A percentile compares a stretch with the other conserved stretches of the same genome.
These are phyloP conservation scores for Holtermannia corniformis DNA, from an alignment of 768 basidiomycete species.

Conservation along the genomic window DNA sequence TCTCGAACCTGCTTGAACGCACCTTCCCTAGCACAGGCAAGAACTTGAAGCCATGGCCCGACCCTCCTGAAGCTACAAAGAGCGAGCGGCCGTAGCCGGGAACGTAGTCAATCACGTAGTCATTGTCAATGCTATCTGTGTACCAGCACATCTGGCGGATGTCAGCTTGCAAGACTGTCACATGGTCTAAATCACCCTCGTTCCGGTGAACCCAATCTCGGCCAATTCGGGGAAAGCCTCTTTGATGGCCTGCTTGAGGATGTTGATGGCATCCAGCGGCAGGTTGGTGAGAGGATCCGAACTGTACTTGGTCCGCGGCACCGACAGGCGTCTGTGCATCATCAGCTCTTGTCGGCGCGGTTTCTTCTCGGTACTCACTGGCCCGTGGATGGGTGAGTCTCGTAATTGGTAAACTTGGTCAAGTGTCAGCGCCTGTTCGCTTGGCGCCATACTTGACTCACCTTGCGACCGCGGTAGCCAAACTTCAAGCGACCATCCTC, in stretches of 20 bases:
- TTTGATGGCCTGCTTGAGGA: slow-evolving; percentile 13
- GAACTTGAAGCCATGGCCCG: slow-evolving; percentile 24
- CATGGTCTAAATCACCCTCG: slow-evolving; percentile 1
- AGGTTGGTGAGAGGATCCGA: slow-evolving; percentile 12
- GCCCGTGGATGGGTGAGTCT: slow-evolving; percentile 16
- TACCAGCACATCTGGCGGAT: slow-evolving; percentile 29
- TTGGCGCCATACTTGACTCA: too few relatives aligned
- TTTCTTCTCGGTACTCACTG: too few relatives aligned
- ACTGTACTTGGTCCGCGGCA: slow-evolving; percentile 15
- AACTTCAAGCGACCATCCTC: slow-evolving; percentile 18
- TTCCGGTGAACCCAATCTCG: slow-evolving; percentile 18
- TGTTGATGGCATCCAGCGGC: slow-evolving; percentile 13
- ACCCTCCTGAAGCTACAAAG: slow-evolving; percentile 18
- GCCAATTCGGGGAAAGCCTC: slow-evolving; percentile 17
- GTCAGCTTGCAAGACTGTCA: neutral
- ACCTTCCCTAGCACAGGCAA: slow-evolving; percentile 17
- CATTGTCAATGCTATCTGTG: slow-evolving; percentile 22
- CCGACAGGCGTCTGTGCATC: slow-evolving; percentile 10
- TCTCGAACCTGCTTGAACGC: neutral
- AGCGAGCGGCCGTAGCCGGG: slow-evolving; percentile 15
- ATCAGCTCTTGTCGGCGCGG: too few relatives aligned
- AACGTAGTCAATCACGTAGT: slow-evolving; percentile 20
- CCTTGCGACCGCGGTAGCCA: slow-evolving; percentile 19
- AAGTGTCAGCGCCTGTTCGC: too few relatives aligned
- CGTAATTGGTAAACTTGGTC: slow-evolving; percentile 24